These are phyloP conservation scores for Neurospora sp. DNA, from an alignment of 495 filamentous ascomycete species.

Conservation along the genomic window DNA sequence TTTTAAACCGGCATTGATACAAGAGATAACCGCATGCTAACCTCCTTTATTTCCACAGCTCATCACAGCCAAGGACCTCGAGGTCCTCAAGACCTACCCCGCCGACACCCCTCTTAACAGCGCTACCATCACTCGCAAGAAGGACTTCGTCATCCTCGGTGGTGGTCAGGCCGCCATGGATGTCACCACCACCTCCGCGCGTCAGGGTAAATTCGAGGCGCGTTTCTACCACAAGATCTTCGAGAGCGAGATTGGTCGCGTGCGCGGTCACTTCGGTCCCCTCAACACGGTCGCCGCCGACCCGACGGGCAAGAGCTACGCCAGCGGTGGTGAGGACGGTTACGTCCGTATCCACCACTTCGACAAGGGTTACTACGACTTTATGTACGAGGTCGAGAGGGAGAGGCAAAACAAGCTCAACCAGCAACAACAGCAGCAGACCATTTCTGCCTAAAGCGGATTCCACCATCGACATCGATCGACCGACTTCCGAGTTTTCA, in stretches of 20 bases:
- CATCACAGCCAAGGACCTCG: slow-evolving; percentile 70
- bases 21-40: slow-evolving; percentile 6
- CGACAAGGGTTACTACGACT: slow-evolving; percentile 96
- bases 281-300: slow-evolving; percentile 75
- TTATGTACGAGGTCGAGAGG: slow-evolving; percentile 95
- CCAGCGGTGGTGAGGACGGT: slow-evolving; percentile 91
- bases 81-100: slow-evolving; percentile 82
- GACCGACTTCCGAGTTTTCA: background rate
- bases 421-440: background rate
- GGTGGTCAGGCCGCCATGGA: slow-evolving; percentile 98
- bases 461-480: background rate
- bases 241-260: slow-evolving; percentile 95
- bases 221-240: slow-evolving; percentile 99
- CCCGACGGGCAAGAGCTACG: slow-evolving; percentile 82
- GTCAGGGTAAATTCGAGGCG: slow-evolving; percentile 98
- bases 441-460: background rate
- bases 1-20: background rate
- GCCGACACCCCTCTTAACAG: slow-evolving; percentile 96
- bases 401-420: slow-evolving; percentile 28
- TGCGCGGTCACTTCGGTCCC: slow-evolving; percentile 93
- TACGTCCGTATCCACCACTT: slow-evolving; percentile 98
- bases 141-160: slow-evolving; percentile 93
- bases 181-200: slow-evolving; percentile 86
- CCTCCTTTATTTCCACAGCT: slow-evolving; percentile 40
- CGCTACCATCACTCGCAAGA: slow-evolving; percentile 84